Percentiles rank a stretch among this genome's conserved stretches.
phyloP scores from a whole-genome alignment of 2,329 filamentous ascomycete species.

The Colletotrichum filicis region DNA sequence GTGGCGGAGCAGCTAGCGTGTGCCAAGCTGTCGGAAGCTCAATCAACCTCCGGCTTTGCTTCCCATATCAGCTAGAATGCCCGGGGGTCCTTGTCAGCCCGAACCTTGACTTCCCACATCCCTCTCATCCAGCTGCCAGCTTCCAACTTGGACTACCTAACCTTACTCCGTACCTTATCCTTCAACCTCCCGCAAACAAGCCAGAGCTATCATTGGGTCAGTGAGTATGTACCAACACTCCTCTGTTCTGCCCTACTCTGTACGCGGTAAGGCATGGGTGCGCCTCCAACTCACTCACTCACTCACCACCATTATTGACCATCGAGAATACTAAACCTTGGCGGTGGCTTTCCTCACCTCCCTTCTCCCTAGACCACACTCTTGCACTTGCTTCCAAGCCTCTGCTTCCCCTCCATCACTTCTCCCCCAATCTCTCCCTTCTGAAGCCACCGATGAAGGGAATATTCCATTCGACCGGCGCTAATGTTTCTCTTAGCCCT shows the following conservation, averaged over 20 bases:
- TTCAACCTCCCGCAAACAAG: background rate
- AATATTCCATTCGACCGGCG: slow-evolving; percentile 32
- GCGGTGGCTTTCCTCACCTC: background rate
- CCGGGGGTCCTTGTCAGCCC: slow-evolving; percentile 13
- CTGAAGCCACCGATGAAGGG: background rate
- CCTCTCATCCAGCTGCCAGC: background rate
- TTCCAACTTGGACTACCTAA: background rate
- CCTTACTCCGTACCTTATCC: background rate
- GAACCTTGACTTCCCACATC: background rate
- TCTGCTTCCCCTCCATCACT: background rate
- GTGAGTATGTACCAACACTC: background rate
- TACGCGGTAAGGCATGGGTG: background rate
- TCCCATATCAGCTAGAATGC: slow-evolving; percentile 12
- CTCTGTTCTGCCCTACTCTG: background rate
- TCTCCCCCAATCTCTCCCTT: background rate
- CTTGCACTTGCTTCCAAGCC: background rate
- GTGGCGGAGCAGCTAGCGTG: slow-evolving; percentile 30
- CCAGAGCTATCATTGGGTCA: background rate
- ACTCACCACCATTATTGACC: background rate
- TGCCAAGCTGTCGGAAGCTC: slow-evolving; percentile 28
- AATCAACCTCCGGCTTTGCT: slow-evolving; percentile 18
- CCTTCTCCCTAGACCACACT: background rate
- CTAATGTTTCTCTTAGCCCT: slow-evolving; percentile 18
- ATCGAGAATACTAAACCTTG: background rate
- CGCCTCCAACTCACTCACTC: background rate